Evolutionary conservation across 2,329 filamentous ascomycete species (phyloP), one percentile per base, ranked within the genome.

Genomic region (Lecanicillium sp.): DNA sequence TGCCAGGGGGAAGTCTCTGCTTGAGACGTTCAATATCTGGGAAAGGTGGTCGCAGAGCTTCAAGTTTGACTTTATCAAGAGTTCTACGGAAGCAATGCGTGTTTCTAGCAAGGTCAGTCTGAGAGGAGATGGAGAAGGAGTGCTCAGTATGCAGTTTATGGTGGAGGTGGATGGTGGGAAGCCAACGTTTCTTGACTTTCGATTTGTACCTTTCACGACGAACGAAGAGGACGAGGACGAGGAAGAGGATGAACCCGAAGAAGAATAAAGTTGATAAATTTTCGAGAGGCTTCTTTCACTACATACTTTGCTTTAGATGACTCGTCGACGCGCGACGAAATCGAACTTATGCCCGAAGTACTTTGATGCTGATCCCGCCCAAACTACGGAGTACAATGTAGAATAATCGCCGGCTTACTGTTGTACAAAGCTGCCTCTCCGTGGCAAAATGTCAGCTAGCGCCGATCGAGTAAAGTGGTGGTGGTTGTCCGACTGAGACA

Each of bases 91-190:
- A 47, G 90, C 92, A n/a, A 97, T 98, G 90, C 80, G 82, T 33
- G 77, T 88, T 28, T 87, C 89, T 4, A 89, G 77, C 53, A 98
- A 97, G 62, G 89, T 97, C 42, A 95, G 88, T 56, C 74, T 98
- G 44, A 74, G 92, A 13, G 83, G 87, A 0, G 92, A 98, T 60
- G 72, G 76, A 2, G 87, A 95, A 56, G 90, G 92, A 0, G 90
- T 98, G 20, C 61, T 98, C 47, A 96, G 87, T 60, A 65, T 97
- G 57, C 92, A 98, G 56, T 96, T 97, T 53, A 92, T 98, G 84
- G 82, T 98, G 13, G 87, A 96, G 56, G 71, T 89, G 30, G 87
- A 92, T 45, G 74, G 75, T 6, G 73, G 75, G 5, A 69, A 71
- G 17, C 68, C 79, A 29, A 85, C 79, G 50, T 94, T 90, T 61